Evolutionary conservation across 108 stramenopile genomes (phyloP).

Genomic region (Stephanodiscus minutulus): DNA sequence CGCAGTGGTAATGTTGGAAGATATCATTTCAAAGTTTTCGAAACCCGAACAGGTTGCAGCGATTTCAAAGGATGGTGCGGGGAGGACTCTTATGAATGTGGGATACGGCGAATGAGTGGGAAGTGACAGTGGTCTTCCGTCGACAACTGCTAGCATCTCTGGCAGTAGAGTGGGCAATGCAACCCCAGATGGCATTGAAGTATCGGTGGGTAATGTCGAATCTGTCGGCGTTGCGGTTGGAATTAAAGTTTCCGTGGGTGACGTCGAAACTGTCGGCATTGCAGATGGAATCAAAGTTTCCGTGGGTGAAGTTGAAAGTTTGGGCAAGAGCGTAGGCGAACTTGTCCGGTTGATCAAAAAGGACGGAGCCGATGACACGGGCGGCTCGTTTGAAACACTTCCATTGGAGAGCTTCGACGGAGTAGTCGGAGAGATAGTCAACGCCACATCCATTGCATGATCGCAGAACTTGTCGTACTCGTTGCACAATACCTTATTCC

Average conservation of each 20-base stretch:
- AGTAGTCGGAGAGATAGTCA: not conserved
- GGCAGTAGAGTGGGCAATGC: no score
- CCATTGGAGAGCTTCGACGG: no score
- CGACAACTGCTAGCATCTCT: not conserved
- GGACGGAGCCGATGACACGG: no score
- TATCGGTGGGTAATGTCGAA: not conserved
- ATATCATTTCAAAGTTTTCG: constrained; percentile 16
- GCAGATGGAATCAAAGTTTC: not conserved
- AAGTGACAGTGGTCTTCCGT: not conserved
- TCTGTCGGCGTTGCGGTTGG: not conserved
- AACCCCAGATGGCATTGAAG: no score
- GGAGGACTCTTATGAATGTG: constrained; percentile 2
- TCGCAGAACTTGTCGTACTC: not conserved
- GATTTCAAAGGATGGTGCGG: not conserved
- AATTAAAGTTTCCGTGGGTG: not conserved
- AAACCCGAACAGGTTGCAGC: constrained; percentile 6
- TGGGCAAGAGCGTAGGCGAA: not conserved
- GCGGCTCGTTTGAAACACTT: no score
- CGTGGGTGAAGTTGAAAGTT: not conserved
- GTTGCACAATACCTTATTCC: not conserved
- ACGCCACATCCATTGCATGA: not conserved
- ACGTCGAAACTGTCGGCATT: not conserved
- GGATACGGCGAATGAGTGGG: not conserved
- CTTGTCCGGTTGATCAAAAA: no score
- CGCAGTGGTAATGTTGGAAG: constrained; percentile 9